phyloP scores from a whole-genome alignment of 2,329 filamentous ascomycete species.

The Akanthomyces dipterigenus region DNA sequence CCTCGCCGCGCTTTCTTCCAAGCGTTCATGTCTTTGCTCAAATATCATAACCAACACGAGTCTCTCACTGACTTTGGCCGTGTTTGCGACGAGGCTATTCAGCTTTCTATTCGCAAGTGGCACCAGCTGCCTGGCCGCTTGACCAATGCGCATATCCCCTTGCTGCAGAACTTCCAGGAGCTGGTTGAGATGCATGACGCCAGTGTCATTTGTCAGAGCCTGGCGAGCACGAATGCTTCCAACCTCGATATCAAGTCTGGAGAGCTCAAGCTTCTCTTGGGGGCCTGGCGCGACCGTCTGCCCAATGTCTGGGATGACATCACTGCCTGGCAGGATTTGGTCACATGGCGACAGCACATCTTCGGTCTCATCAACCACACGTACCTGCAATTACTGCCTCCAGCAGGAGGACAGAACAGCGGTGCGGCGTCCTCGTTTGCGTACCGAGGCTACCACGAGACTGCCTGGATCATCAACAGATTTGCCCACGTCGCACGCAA shows the following conservation, averaged over 20 bases:
- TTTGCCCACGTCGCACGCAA: conserved; percentile 97
- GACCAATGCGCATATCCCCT: conserved; percentile 89
- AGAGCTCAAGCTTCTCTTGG: conserved; percentile 87
- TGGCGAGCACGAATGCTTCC: conserved; percentile 71
- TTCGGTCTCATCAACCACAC: conserved; percentile 95
- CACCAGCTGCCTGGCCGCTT: conserved; percentile 92
- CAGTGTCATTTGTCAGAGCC: conserved; percentile 88
- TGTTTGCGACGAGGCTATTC: conserved; percentile 92
- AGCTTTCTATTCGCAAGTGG: conserved; percentile 96
- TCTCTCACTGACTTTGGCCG: conserved; percentile 72
- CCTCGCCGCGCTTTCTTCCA: conserved; percentile 94
- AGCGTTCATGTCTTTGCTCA: conserved; percentile 93
- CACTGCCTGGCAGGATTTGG: conserved; percentile 96
- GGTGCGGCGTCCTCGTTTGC: conserved; percentile 83
- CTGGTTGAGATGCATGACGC: conserved; percentile 96
- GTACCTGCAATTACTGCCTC: conserved; percentile 78
- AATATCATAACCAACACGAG: conserved; percentile 87
- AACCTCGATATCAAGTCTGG: conserved; percentile 94
- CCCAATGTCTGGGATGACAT: conserved; percentile 99
- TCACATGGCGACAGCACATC: conserved; percentile 99
- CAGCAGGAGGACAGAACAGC: conserved; percentile 65
- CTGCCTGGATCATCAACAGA: conserved; percentile 98
- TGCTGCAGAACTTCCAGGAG: conserved; percentile 96
- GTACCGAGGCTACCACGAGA: conserved; percentile 96
- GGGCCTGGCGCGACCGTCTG: conserved; percentile 89